A percentile compares a stretch with the other conserved stretches of the same genome.
Conservation (phyloP, 2,329 filamentous ascomycete species). For the Aspergillus oerlinghausenensis region DNA sequence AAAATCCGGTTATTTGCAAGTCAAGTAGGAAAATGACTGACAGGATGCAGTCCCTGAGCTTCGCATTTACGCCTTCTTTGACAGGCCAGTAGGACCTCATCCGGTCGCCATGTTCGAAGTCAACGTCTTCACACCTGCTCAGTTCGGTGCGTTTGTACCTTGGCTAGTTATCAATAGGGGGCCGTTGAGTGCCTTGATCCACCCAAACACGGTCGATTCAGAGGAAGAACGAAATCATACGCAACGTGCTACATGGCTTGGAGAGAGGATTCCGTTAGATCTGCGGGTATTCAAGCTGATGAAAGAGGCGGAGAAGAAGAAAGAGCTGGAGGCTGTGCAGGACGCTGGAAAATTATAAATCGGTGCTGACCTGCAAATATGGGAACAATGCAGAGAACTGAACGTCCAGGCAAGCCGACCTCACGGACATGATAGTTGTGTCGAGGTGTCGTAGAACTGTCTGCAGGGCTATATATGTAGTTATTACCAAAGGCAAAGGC, state of each 20-base stretch:
- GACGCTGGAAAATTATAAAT: not conserved
- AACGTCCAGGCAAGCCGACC: not conserved
- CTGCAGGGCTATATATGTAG: not conserved
- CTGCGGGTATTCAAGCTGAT: conserved; percentile 33
- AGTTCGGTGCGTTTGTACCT: conserved; percentile 83
- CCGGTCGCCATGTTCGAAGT: conserved; percentile 89
- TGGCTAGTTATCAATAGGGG: conserved; percentile 82
- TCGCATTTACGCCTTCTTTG: conserved; percentile 73
- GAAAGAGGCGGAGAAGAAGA: conserved; percentile 20
- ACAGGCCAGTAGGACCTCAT: conserved; percentile 75
- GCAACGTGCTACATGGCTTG: conserved; percentile 43
- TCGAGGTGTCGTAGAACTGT: not conserved
- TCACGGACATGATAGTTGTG: no score
- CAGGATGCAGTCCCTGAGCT: conserved; percentile 69
- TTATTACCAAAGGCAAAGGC: not conserved
- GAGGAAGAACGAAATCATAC: conserved; percentile 52
- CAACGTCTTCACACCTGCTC: conserved; percentile 75
- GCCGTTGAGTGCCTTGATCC: conserved; percentile 71
- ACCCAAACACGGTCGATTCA: conserved; percentile 64
- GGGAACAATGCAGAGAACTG: not conserved
- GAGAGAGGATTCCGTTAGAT: conserved; percentile 43
- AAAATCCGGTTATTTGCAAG: not conserved
- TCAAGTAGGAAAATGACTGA: not conserved
- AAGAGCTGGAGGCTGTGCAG: conserved; percentile 10
- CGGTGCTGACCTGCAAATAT: not conserved